A percentile compares a stretch with the other conserved stretches of the same genome.
Conservation (phyloP, 1,139 yeast species). For the Yamadazyma pseudoaaseri region DNA sequence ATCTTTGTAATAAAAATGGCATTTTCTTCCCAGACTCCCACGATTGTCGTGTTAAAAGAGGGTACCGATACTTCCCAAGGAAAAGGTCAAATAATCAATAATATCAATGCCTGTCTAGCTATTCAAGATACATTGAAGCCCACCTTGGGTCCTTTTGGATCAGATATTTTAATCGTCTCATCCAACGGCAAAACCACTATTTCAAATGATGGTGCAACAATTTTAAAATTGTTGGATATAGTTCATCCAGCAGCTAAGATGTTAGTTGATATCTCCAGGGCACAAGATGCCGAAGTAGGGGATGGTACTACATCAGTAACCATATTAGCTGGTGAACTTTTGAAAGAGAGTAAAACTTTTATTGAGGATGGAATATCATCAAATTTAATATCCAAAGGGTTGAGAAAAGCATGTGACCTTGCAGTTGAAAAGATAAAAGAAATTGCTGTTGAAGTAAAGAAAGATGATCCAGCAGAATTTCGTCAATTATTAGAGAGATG, state of each 20-base stretch:
- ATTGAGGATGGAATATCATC: slow-evolving; percentile 96
- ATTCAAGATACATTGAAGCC: slow-evolving; percentile 94
- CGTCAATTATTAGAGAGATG: slow-evolving; percentile 84
- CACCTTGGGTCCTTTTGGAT: slow-evolving; percentile 95
- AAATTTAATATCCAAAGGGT: slow-evolving; percentile 84
- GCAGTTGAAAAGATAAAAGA: slow-evolving; percentile 75
- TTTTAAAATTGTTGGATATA: slow-evolving; percentile 84
- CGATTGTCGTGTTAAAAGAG: slow-evolving; percentile 94
- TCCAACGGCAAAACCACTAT: slow-evolving; percentile 86
- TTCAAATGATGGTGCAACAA: slow-evolving; percentile 98
- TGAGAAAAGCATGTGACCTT: slow-evolving; percentile 74
- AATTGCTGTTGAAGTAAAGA: slow-evolving; percentile 68
- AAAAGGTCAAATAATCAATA: slow-evolving; percentile 88
- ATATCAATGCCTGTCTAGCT: slow-evolving; percentile 95
- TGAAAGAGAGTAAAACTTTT: slow-evolving; percentile 85
- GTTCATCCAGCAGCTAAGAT: slow-evolving; percentile 98
- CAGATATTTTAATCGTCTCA: slow-evolving; percentile 86
- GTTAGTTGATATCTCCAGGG: slow-evolving; percentile 89
- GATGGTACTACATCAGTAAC: slow-evolving; percentile 99
- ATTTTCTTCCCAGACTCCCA: slow-evolving; percentile 90
- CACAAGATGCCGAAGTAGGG: slow-evolving; percentile 99
- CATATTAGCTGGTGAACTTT: slow-evolving; percentile 87
- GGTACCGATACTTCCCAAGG: slow-evolving; percentile 98
- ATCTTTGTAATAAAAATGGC: slow-evolving; percentile 49
- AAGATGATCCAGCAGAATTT: slow-evolving; percentile 47